Evolutionary conservation across 2,329 filamentous ascomycete genomes (phyloP).

Genomic region (Penicillium sp.): DNA sequence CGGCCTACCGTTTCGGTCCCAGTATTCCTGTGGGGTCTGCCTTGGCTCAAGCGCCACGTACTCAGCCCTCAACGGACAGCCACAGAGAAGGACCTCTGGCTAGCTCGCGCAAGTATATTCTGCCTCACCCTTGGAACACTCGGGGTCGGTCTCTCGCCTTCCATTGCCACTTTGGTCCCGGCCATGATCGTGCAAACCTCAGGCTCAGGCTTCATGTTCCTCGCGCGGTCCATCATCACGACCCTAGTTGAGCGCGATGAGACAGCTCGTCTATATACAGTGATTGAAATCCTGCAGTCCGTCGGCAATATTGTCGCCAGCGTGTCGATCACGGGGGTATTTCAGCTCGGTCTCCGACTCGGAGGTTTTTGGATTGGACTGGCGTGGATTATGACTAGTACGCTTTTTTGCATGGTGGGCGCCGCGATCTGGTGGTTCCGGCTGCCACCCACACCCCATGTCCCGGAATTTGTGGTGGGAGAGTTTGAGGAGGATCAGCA

Average conservation of each 20-base stretch:
- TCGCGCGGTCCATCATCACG: slow-evolving; percentile 47
- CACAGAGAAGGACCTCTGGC: slow-evolving; percentile 44
- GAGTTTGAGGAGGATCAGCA: slow-evolving; percentile 17
- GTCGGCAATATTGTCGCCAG: slow-evolving; percentile 48
- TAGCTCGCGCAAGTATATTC: slow-evolving; percentile 45
- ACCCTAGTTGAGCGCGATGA: slow-evolving; percentile 47
- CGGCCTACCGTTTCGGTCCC: slow-evolving; percentile 47
- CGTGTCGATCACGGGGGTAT: slow-evolving; percentile 44
- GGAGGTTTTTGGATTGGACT: slow-evolving; percentile 48
- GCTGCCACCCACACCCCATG: slow-evolving; percentile 16
- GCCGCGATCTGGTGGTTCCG: slow-evolving; percentile 27
- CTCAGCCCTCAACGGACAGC: slow-evolving; percentile 35
- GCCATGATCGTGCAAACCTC: slow-evolving; percentile 47
- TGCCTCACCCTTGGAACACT: slow-evolving; percentile 44
- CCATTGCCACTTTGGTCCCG: slow-evolving; percentile 41
- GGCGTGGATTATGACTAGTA: slow-evolving; percentile 43
- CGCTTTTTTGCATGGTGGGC: slow-evolving; percentile 32
- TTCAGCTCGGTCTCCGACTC: slow-evolving; percentile 45
- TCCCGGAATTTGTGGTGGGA: slow-evolving; percentile 18
- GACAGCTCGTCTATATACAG: slow-evolving; percentile 48
- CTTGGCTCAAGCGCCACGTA: slow-evolving; percentile 34
- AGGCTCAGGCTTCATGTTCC: slow-evolving; percentile 47
- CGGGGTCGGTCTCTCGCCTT: slow-evolving; percentile 45
- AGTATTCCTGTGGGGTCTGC: slow-evolving; percentile 46
- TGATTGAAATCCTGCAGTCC: slow-evolving; percentile 48